Base-by-base conservation (phyloP, 768 basidiomycete species). In the Lactarius quietus region DNA sequence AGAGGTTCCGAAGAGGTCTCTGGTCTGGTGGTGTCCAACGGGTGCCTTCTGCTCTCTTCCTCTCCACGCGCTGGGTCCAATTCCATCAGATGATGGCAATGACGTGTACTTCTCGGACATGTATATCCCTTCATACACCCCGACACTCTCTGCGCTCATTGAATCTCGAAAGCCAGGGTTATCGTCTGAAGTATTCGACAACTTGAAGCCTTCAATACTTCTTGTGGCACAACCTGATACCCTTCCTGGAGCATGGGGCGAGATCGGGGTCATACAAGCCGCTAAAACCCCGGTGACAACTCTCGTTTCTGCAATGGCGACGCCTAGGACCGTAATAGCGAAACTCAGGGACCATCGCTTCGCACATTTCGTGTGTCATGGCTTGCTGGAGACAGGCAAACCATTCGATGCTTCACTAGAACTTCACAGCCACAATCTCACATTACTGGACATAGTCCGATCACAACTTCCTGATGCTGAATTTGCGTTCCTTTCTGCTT, bases 61-160 rank as follows among this genome's bases (percentile, higher is more conserved):
- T 2, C 53, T 61, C 9, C 61, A 61, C 14, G 61, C 61, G 18
- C 54, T 61, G 52, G 61, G 61, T 10, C 61, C 61, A 31, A 61
- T 61, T 9, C 29, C 39, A 10, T 61, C 61, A 3, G 52, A 33
- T 15, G 15, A 2, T 2, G 38, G 29, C 12, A 1, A 28, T 1
- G 7, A 6, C 20, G 28, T 2, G 15, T 61, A 61, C 29, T 61
- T 61, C 15, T 9, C 23, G 35, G 59, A 41, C 39, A 3, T 41
- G 17, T 41, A 41, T 17, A 18, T 41, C 39, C 10, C 39, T 41
- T 41, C 39, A 0, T 41, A 41, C 15, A 41, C 39, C 3, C 39
- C 39, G 6, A 41, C 39, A 18, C 39, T 41, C 39, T 41, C 39
- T 6, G 39, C 39, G 3, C 39, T 41, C 17, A 18, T 41, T 6